Conservation (phyloP, 371 early-diverging fungal genomes). For the Entomophthora muscae region DNA sequence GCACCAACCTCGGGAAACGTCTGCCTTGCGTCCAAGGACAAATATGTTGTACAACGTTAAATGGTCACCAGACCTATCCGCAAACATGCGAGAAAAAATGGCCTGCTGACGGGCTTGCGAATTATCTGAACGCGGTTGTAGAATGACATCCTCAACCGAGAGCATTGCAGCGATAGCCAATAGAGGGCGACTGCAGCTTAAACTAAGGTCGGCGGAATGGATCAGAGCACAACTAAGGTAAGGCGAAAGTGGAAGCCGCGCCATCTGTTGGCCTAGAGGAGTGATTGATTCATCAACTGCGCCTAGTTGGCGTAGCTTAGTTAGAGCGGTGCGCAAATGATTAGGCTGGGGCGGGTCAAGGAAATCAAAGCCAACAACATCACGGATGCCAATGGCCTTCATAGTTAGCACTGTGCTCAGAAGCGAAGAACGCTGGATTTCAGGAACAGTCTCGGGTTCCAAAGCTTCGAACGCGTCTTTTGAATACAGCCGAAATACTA, state of each 20-base stretch:
- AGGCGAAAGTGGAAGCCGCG: slow-evolving; percentile 87
- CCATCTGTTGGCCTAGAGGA: slow-evolving; percentile 84
- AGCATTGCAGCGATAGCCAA: slow-evolving; percentile 48
- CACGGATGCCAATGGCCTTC: slow-evolving; percentile 80
- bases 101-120: slow-evolving; percentile 57
- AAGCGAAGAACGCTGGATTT: slow-evolving; percentile 88
- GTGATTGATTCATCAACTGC: slow-evolving; percentile 91
- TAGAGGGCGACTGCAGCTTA: slow-evolving; percentile 22
- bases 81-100: slow-evolving; percentile 42
- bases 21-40: slow-evolving; percentile 66
- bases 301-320: slow-evolving; percentile 86
- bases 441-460: slow-evolving; percentile 76
- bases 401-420: slow-evolving; percentile 71
- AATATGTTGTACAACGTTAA: slow-evolving; percentile 73
- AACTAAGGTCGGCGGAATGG: slow-evolving; percentile 18
- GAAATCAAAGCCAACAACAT: slow-evolving; percentile 88
- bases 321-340: slow-evolving; percentile 66
- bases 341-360: slow-evolving; percentile 83
- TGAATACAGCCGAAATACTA: slow-evolving; percentile 91
- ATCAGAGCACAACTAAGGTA: slow-evolving; percentile 79
- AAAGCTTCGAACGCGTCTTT: slow-evolving; percentile 66
- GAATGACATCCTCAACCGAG: slow-evolving; percentile 73
- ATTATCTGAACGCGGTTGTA: slow-evolving; percentile 60
- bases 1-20: slow-evolving; percentile 75
- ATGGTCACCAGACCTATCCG: slow-evolving; percentile 73